phyloP scores from a whole-genome alignment of 169 alveolate genomes.

The Plasmodium yoelii region DNA sequence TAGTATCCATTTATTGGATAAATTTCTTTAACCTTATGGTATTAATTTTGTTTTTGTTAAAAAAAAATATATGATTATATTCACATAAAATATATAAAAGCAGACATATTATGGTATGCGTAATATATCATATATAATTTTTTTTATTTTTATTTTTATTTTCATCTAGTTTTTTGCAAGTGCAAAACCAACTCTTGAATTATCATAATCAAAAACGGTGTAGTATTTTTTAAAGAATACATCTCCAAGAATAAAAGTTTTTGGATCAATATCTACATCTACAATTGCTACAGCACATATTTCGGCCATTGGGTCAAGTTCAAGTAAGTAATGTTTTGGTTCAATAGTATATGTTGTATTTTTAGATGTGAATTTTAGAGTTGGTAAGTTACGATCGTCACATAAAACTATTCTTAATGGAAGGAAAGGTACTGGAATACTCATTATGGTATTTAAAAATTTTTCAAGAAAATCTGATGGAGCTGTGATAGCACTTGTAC shows the following conservation, averaged over 20 bases:
- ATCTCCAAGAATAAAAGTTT: slow-evolving; percentile 73
- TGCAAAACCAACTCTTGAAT: slow-evolving; percentile 70
- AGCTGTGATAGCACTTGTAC: slow-evolving; percentile 64
- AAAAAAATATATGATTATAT: too few species aligned
- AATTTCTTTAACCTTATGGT: too few species aligned
- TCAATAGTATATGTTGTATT: slow-evolving; percentile 46
- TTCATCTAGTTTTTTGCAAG: slow-evolving; percentile 33
- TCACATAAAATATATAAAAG: too few species aligned
- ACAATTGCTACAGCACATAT: slow-evolving; percentile 21
- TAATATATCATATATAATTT: not conserved
- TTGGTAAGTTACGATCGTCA: slow-evolving; percentile 31
- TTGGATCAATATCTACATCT: slow-evolving; percentile 34
- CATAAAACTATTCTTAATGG: slow-evolving; percentile 42
- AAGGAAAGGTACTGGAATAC: slow-evolving; percentile 57
- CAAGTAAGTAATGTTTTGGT: slow-evolving; percentile 52
- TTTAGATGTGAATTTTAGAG: slow-evolving; percentile 24
- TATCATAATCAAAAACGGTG: slow-evolving; percentile 76
- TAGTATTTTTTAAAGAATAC: slow-evolving; percentile 76
- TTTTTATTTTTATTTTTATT: not conserved
- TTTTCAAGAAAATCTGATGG: slow-evolving; percentile 35
- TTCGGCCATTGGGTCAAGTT: slow-evolving; percentile 22
- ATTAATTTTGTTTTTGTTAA: too few species aligned
- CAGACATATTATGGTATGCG: too few species aligned
- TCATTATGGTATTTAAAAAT: slow-evolving; percentile 13
- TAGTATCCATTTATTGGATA: too few species aligned